These are phyloP conservation scores for Ophiostoma himal-ulmi DNA, from an alignment of 2,329 filamentous ascomycete genomes.

Conservation along the genomic window DNA sequence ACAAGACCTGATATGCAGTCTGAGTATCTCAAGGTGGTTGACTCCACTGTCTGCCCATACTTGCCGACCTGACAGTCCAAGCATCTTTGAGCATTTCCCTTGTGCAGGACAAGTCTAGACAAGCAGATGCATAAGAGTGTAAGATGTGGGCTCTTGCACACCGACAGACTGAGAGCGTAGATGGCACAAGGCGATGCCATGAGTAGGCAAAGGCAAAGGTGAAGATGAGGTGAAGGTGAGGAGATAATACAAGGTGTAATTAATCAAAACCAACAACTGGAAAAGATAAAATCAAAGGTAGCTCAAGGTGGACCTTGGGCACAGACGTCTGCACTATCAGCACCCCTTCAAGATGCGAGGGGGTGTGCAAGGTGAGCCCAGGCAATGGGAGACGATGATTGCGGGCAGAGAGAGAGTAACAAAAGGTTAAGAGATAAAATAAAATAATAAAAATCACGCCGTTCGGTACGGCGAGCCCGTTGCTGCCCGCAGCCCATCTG, in stretches of 20 bases:
- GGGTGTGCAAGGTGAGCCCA: conserved; percentile 4
- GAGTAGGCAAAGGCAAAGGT: background rate
- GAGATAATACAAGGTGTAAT: background rate
- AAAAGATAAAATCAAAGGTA: conserved; percentile 6
- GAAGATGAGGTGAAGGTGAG: background rate
- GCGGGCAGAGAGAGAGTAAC: background rate
- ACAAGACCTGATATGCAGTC: background rate
- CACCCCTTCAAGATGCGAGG: conserved; percentile 7
- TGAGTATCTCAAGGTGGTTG: background rate
- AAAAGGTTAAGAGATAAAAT: background rate
- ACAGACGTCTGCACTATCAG: conserved; percentile 15
- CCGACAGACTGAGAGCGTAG: background rate
- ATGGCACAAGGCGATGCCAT: background rate
- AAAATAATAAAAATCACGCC: background rate
- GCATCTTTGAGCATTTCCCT: background rate
- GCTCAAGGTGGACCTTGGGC: conserved; percentile 18
- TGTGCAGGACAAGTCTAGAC: background rate
- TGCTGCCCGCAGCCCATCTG: conserved; percentile 17
- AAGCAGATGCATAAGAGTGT: background rate
- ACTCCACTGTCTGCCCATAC: background rate
- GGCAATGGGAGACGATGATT: background rate
- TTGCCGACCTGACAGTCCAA: background rate
- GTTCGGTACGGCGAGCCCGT: conserved; percentile 16
- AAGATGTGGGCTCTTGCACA: conserved; percentile 3
- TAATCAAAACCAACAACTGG: background rate